Conservation (phyloP, 768 basidiomycete genomes). For the Pleurotus eryngii region DNA sequence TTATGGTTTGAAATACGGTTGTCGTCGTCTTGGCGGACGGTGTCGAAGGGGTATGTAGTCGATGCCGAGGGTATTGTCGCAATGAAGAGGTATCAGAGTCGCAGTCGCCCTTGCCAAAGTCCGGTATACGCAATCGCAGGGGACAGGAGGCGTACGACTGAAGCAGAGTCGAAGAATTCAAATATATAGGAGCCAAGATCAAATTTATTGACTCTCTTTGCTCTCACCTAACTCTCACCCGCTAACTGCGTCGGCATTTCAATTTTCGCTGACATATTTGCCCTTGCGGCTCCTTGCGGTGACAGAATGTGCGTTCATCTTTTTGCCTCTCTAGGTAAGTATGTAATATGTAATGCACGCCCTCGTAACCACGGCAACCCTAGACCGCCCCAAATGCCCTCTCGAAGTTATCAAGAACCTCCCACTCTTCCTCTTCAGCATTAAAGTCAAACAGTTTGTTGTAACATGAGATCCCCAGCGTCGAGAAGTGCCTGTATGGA, state of each 20-base stretch:
- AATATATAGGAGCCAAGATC: slow-evolving; percentile 22
- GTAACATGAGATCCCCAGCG: slow-evolving; percentile 49
- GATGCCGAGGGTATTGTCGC: slow-evolving; percentile 49
- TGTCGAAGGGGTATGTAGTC: slow-evolving; percentile 30
- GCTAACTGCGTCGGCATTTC: slow-evolving; percentile 29
- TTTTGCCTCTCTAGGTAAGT: too few species aligned
- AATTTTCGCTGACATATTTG: not conserved
- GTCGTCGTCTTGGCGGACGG: not conserved
- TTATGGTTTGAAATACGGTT: slow-evolving; percentile 15
- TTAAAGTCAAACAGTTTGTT: slow-evolving; percentile 63
- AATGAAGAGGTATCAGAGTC: slow-evolving; percentile 48
- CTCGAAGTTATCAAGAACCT: slow-evolving; percentile 21
- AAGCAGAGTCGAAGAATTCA: slow-evolving; percentile 10
- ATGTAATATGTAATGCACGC: too few species aligned
- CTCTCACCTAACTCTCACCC: not conserved
- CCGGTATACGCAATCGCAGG: slow-evolving; percentile 24
- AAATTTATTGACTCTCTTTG: slow-evolving; percentile 9
- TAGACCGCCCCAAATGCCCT: slow-evolving; percentile 10
- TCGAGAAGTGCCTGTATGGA: slow-evolving; percentile 72
- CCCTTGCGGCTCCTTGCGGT: not conserved
- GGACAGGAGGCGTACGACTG: slow-evolving; percentile 26
- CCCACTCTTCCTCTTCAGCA: slow-evolving; percentile 40
- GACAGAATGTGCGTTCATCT: too few species aligned
- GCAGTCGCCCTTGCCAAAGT: slow-evolving; percentile 27
- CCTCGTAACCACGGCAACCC: slow-evolving; percentile 10